Conservation (phyloP, 2,329 filamentous ascomycete species). For the Cercospora nicotianae region DNA sequence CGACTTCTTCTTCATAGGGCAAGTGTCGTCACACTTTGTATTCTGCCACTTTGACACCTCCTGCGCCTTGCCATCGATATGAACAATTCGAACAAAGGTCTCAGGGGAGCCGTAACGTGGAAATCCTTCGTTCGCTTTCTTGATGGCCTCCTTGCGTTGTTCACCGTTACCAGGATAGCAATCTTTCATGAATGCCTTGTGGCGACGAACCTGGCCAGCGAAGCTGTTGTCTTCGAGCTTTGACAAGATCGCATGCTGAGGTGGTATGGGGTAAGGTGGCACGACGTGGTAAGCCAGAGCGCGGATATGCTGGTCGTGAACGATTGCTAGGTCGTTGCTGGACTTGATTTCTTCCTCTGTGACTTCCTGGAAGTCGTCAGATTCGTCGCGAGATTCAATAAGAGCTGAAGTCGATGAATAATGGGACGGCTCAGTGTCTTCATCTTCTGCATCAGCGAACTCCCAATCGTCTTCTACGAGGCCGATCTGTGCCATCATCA, state of each 20-base stretch:
- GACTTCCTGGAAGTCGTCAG: neutral
- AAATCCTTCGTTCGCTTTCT: neutral
- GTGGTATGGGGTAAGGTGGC: neutral
- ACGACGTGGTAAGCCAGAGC: neutral
- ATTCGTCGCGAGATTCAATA: neutral
- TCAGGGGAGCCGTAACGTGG: neutral
- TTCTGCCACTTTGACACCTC: neutral
- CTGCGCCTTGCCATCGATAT: neutral
- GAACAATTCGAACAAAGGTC: neutral
- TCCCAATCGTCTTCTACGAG: neutral
- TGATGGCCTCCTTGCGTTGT: neutral
- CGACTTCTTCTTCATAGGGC: neutral
- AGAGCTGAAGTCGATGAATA: neutral
- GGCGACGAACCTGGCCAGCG: neutral
- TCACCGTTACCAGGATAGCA: neutral
- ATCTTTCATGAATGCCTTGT: neutral
- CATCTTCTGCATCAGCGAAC: neutral
- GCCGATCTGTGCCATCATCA: neutral
- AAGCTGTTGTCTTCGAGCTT: neutral
- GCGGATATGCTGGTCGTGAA: neutral
- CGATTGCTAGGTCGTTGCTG: neutral
- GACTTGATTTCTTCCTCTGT: neutral
- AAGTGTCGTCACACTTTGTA: neutral
- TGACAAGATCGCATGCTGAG: neutral
- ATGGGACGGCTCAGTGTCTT: neutral